These are phyloP conservation scores for Blyttiomyces sp. DNA, from an alignment of 371 early-diverging fungal species.

Conservation along the genomic window DNA sequence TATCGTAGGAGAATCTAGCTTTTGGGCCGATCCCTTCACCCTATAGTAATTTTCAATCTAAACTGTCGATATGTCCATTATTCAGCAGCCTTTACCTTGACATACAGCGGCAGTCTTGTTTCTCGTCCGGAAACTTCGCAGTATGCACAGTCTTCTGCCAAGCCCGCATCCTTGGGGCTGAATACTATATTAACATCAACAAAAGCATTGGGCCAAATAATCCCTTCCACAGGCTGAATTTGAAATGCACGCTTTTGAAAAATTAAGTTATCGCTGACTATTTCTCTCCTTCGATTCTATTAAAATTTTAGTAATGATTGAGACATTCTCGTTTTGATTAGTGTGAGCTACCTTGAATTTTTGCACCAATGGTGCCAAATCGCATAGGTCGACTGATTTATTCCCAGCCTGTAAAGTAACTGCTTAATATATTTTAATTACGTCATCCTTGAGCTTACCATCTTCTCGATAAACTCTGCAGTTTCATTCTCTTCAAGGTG, in stretches of 20 bases:
- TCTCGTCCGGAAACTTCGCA: conserved; percentile 51
- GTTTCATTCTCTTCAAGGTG: conserved; percentile 27
- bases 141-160: conserved; percentile 27
- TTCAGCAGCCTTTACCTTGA: no score
- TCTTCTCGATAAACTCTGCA: conserved; percentile 13
- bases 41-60: conserved; percentile 9
- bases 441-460: conserved; percentile 5
- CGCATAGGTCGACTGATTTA: conserved; percentile 23
- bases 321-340: not conserved
- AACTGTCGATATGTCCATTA: not conserved
- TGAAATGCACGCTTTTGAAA: conserved; percentile 31
- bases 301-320: not conserved
- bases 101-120: conserved; percentile 34
- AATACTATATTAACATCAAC: conserved; percentile 43
- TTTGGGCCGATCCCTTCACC: conserved; percentile 51
- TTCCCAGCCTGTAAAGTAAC: conserved; percentile 7
- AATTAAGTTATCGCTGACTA: conserved; percentile 33
- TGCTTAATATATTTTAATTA: conserved; percentile 2
- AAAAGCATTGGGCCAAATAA: conserved; percentile 48
- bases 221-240: conserved; percentile 39
- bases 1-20: conserved; percentile 48
- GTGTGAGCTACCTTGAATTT: conserved; percentile 30
- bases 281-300: conserved; percentile 33
- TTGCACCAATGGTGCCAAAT: conserved; percentile 36
- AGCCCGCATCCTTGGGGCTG: conserved; percentile 35